Conservation (phyloP, 2,329 filamentous ascomycete species). For the Emmonsia crescens region DNA sequence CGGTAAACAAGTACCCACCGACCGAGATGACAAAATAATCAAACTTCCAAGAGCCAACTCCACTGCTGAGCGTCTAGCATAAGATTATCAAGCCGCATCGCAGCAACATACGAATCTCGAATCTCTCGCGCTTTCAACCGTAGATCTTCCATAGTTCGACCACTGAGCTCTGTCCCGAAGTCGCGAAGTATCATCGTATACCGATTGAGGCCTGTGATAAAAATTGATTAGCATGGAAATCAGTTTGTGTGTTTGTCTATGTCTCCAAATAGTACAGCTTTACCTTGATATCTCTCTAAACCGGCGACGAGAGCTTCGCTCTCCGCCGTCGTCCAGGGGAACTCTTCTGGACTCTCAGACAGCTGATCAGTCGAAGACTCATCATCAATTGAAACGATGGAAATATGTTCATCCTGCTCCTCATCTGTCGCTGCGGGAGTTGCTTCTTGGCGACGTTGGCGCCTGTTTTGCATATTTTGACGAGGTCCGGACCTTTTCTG, state of each 20-base stretch:
- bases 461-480: background rate
- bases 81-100: background rate
- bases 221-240: background rate
- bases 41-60: constrained; percentile 6
- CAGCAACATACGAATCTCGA: constrained; percentile 6
- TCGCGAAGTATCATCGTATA: constrained; percentile 4
- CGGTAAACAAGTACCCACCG: background rate
- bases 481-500: background rate
- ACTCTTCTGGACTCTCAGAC: background rate
- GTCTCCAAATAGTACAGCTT: background rate
- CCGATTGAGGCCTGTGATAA: constrained; percentile 1
- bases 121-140: background rate
- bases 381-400: background rate
- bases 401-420: background rate
- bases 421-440: background rate
- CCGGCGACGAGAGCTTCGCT: constrained; percentile 2
- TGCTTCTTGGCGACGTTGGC: background rate
- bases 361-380: too few species aligned
- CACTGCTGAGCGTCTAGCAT: background rate
- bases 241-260: too few species aligned
- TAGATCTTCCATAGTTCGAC: constrained; percentile 5
- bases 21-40: background rate
- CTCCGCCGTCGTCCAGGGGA: constrained; percentile 1
- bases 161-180: background rate
- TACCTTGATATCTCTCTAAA: constrained; percentile 6